Evolutionary conservation across 495 filamentous ascomycete genomes (phyloP).

Genomic region (Penicillium paxilli): DNA sequence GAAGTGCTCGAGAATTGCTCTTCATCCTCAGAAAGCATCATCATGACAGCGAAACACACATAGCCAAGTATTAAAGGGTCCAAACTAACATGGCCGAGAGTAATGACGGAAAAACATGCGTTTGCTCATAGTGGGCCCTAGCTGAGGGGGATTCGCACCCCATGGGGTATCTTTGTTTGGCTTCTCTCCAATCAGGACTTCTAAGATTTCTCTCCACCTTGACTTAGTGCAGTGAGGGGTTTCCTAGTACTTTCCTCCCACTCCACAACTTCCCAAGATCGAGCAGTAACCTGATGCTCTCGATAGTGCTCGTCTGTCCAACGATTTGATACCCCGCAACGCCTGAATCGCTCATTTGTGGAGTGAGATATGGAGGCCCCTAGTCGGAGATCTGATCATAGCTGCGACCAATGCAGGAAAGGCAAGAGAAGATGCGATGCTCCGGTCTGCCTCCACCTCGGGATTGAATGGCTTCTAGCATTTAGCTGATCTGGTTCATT

Average conservation of each 20-base stretch:
- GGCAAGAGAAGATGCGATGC: slow-evolving; percentile 46
- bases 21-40: too few species aligned
- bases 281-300: not conserved
- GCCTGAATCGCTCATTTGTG: not conserved
- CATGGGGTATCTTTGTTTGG: not conserved
- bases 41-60: too few species aligned
- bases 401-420: slow-evolving; percentile 47
- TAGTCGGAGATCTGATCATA: slow-evolving; percentile 32
- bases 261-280: not conserved
- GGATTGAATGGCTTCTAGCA: not conserved
- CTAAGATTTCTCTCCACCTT: not conserved
- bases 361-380: slow-evolving; percentile 5
- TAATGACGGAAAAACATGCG: not conserved
- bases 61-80: not conserved
- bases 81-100: not conserved
- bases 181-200: not conserved
- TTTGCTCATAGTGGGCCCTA: not conserved
- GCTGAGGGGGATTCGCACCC: not conserved
- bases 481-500: not conserved
- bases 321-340: not conserved
- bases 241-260: not conserved
- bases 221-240: not conserved
- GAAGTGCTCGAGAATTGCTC: too few species aligned
- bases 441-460: slow-evolving; percentile 13
- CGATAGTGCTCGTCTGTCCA: not conserved